Base-by-base conservation (phyloP, 2,329 filamentous ascomycete genomes). In the Hymenotorrendiella dingleyae region DNA sequence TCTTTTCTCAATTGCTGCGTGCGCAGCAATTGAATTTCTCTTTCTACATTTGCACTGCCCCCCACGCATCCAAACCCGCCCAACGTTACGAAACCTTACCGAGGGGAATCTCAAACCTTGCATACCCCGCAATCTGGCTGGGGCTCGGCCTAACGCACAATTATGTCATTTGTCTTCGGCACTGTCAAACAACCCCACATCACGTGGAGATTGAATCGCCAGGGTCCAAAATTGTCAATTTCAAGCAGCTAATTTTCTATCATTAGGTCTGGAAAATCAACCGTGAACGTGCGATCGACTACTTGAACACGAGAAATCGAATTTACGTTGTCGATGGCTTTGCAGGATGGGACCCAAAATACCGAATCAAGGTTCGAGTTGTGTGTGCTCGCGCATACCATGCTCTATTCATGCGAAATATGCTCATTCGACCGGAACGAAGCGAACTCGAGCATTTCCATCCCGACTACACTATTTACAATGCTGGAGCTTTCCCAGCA, bases 391-490 rank as follows among this genome's bases (percentile, higher is more conserved):
- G 93, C 65, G 93, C 93, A 69, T 98, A 98, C 78, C 93, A 98
- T 78, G 93, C 93, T 50, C 81, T 98, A 54, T 98, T 98, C 82
- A 98, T 98, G 93, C 87, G 90, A 65, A 98, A 98, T 78, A 98
- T 98, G 93, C 85, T 98, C 64, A 98, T 98, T 74, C 86, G 93
- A 58, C 93, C 93, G 52, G 75, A 82, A 40, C 80, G 79, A 52
- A 86, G 94, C 70, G 90, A 98, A 75, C 83, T 98, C 42, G 85
- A 95, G 73, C 80, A 88, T 71, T 98, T 98, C 81, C 87, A 95
- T 69, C 93, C 93, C 60, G 91, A 98, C 76, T 98, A 98, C 76
- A 91, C 91, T 62, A 97, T 98, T 73, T 98, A 98, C 84, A 98
- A 98, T 67, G 93, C 90, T 51, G 93, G 93, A 57, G 87, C 87